Evolutionary conservation across 176 grass and related monocot genomes (phyloP).

Genomic region (sorghum (Sorghum bicolor)): DNA sequence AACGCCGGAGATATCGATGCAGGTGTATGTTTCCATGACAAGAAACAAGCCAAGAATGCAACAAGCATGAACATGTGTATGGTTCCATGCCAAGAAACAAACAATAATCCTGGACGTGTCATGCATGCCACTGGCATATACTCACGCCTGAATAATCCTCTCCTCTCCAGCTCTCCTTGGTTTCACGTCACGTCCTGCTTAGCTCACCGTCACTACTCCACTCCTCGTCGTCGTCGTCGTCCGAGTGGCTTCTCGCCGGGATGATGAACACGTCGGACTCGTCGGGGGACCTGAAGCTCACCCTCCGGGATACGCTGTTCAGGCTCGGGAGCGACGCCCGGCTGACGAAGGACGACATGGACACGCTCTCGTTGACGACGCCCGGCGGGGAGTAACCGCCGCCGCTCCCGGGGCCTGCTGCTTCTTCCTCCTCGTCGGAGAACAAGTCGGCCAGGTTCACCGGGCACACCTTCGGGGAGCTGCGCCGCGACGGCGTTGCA

Average conservation of each 20-base stretch:
- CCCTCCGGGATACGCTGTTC: neutral
- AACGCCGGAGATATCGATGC: neutral
- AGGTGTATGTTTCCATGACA: too few relatives aligned
- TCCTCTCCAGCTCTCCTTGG: neutral
- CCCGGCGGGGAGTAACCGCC: neutral
- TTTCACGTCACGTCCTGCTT: neutral
- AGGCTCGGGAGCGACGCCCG: slow-evolving; percentile 4
- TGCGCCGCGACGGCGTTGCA: slow-evolving; percentile 11
- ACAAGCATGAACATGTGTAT: neutral
- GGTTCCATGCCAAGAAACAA: neutral
- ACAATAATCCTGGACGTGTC: neutral
- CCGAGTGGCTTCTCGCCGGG: slow-evolving; percentile 10
- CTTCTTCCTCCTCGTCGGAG: neutral
- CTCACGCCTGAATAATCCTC: neutral
- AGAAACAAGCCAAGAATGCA: neutral
- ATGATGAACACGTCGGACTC: slow-evolving; percentile 42
- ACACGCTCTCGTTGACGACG: neutral
- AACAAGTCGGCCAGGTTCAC: slow-evolving; percentile 13
- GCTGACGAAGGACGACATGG: slow-evolving; percentile 9
- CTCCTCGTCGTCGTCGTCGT: neutral
- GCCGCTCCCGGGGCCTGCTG: neutral
- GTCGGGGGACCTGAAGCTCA: slow-evolving; percentile 43
- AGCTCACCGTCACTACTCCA: neutral
- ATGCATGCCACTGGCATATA: too few relatives aligned
- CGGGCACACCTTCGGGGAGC: slow-evolving; percentile 37